Evolutionary conservation across 495 filamentous ascomycete species (phyloP).

Genomic region (Podospora sp.): DNA sequence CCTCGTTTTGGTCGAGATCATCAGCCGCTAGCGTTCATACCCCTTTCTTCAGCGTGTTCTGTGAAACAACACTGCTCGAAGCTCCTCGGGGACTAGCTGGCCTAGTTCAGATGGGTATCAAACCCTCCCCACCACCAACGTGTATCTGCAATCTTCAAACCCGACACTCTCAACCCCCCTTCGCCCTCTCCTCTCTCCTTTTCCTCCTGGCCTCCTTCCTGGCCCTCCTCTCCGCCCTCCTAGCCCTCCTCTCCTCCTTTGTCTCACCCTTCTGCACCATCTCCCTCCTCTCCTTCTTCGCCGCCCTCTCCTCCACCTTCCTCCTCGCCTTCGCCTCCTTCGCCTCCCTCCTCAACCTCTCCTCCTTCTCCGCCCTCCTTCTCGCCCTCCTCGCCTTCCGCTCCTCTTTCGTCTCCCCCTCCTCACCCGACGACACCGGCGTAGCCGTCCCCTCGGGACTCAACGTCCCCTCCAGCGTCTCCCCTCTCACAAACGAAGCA

Average conservation of each 20-base stretch:
- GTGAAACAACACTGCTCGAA: too few species aligned
- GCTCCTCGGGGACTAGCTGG: background rate
- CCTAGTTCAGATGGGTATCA: background rate
- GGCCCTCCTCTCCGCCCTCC: conserved; percentile 48
- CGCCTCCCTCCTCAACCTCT: conserved; percentile 24
- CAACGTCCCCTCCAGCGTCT: conserved; percentile 67
- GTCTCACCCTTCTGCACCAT: conserved; percentile 33
- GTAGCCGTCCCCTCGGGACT: conserved; percentile 54
- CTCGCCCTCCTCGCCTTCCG: conserved; percentile 39
- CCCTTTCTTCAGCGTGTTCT: too few species aligned
- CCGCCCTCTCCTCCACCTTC: conserved; percentile 27
- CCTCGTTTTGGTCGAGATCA: background rate
- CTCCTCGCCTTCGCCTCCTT: conserved; percentile 11
- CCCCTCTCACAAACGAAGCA: conserved; percentile 76
- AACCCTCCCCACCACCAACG: background rate
- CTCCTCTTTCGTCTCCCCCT: conserved; percentile 43
- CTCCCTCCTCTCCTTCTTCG: conserved; percentile 27
- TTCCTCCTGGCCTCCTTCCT: conserved; percentile 44
- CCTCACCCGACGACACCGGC: conserved; percentile 23
- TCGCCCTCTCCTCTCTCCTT: conserved; percentile 2
- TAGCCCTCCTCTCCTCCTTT: conserved; percentile 44
- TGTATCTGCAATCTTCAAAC: background rate
- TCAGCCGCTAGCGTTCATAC: too few species aligned
- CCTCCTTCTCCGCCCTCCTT: conserved; percentile 32
- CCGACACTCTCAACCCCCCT: background rate